Evolutionary conservation across 208 protist genomes (phyloP), one percentile per base, ranked within the genome.

Genomic region (Trypanosoma conorhini): DNA sequence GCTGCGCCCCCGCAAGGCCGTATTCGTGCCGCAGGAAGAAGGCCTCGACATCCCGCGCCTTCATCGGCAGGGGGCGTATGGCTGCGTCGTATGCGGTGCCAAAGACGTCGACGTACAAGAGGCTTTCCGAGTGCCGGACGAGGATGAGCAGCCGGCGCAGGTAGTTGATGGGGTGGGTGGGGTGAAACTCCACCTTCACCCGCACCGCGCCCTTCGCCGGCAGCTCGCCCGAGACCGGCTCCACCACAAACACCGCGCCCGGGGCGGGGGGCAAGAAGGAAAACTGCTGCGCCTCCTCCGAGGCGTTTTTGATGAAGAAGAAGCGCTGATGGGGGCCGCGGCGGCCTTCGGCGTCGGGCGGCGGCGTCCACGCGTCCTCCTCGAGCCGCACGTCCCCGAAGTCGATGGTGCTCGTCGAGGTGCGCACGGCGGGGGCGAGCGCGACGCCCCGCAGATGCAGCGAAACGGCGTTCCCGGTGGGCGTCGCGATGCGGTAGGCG

Each of bases 361-460:
- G 3, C 26, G 59, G 22, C 22, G 24, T 22, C 7, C 21, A 24
- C 22, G 2, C 57, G 28, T 60, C 40, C 33, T 70, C 51, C 22
- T 86, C 92, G n/a, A 97, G 62, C 55, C 87, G 65, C 2, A 94
- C 78, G 17, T 94, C 86, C 38, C 88, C 91, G 71, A 90, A 98
- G 80, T 97, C 71, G 28, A 98, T n/a, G 35, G 50, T 65, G 48
- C 62, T 78, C 22, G 67, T 77, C 12, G 88, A 94, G 58, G 70
- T 38, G 31, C 67, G 77, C 51, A 97, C 80, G 42, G 50, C 63
- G 1, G 93, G 89, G 0, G 89, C 85, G 17, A 67, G 31, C 1
- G 80, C 78, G 7, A 66, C 66, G 5, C 87, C 92, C 17, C 44
- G 75, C 48, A 85, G 48, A 52, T 82, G 80, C 26, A 97, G 17